These are phyloP conservation scores for Saccharomycopsis hybrid DNA, from an alignment of 1,139 yeast genomes.

Conservation along the genomic window DNA sequence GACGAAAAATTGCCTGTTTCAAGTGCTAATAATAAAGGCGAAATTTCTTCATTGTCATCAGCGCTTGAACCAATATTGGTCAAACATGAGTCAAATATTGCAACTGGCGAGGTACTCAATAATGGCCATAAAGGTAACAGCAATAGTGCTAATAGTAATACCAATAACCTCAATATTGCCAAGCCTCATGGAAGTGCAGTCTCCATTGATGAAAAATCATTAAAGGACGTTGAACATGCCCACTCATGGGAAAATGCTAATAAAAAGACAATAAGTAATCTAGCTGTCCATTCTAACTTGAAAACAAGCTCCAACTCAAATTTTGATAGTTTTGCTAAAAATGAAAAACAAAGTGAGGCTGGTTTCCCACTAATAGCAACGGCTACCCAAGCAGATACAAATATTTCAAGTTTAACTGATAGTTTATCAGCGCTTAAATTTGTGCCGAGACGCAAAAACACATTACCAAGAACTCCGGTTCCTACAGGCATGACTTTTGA, in stretches of 20 bases:
- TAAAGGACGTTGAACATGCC: too few relatives aligned
- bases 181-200: background rate
- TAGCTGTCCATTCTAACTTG: background rate
- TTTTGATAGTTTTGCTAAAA: background rate
- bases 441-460: conserved; percentile 1
- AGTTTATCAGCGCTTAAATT: conserved; percentile 13
- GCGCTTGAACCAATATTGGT: conserved; percentile 3
- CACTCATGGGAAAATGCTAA: background rate
- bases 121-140: background rate
- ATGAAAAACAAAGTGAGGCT: background rate
- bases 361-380: too few relatives aligned
- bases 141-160: background rate
- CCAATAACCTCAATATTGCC: background rate
- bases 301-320: background rate
- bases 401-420: conserved; percentile 8
- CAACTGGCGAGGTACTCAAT: too few relatives aligned
- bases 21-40: background rate
- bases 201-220: too few relatives aligned
- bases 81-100: background rate
- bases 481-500: conserved; percentile 12
- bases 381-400: background rate
- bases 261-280: background rate
- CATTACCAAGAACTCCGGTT: conserved; percentile 15
- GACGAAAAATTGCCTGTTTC: too few relatives aligned
- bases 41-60: background rate